Conservation (phyloP, 805 yeast genomes). For the Candida loeiensis region DNA sequence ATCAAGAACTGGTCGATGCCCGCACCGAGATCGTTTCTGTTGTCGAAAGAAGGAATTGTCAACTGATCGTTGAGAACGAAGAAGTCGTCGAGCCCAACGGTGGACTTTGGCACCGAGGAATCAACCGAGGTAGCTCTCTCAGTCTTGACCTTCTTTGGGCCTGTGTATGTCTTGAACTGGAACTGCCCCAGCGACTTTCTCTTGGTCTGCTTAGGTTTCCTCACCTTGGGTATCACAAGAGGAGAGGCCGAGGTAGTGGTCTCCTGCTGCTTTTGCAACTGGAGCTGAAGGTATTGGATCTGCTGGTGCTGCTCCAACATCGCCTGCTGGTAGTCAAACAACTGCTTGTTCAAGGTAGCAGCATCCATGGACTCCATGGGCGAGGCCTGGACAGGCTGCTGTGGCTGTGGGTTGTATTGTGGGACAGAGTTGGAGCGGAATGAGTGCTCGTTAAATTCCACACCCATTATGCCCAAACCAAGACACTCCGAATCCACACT, state of each 20-base stretch:
- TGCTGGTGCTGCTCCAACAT: slow-evolving; percentile 24
- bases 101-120: slow-evolving; percentile 8
- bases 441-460: slow-evolving; percentile 6
- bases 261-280: slow-evolving; percentile 16
- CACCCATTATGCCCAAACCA: slow-evolving; percentile 8
- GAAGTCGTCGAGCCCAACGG: slow-evolving; percentile 17
- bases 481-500: slow-evolving; percentile 5
- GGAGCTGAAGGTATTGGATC: slow-evolving; percentile 20
- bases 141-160: slow-evolving; percentile 18
- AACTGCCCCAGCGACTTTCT: slow-evolving; percentile 19
- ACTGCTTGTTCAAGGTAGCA: slow-evolving; percentile 11
- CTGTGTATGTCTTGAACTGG: slow-evolving; percentile 30
- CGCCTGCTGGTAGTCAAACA: slow-evolving; percentile 18
- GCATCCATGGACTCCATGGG: slow-evolving; percentile 1
- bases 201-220: slow-evolving; percentile 17
- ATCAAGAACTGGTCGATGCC: slow-evolving; percentile 23
- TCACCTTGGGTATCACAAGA: slow-evolving; percentile 1
- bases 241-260: background rate
- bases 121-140: slow-evolving; percentile 15
- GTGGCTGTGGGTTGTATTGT: slow-evolving; percentile 7
- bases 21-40: slow-evolving; percentile 15
- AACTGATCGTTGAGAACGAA: slow-evolving; percentile 19
- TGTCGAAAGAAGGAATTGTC: slow-evolving; percentile 11
- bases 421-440: slow-evolving; percentile 2
- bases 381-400: background rate